Evolutionary conservation across 495 filamentous ascomycete genomes (phyloP).

Genomic region (Cudoniella acicularis): DNA sequence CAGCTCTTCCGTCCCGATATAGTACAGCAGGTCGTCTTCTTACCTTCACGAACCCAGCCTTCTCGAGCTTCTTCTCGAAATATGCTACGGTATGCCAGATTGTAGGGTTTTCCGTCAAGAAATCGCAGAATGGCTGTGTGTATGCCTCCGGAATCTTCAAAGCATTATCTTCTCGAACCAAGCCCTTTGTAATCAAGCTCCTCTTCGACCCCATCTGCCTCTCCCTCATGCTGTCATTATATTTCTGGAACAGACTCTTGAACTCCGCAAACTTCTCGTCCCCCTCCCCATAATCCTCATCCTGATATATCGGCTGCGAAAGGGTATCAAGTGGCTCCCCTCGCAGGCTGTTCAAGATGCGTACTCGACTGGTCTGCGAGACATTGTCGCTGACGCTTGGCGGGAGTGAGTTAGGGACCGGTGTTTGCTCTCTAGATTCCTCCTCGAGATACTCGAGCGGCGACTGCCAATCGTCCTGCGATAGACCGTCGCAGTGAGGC

Average conservation of each 20-base stretch:
- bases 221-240: constrained; percentile 7
- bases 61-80: constrained; percentile 66
- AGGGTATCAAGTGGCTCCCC: background rate
- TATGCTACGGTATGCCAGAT: constrained; percentile 83
- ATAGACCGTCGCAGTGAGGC: background rate
- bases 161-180: constrained; percentile 1
- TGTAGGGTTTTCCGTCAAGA: constrained; percentile 86
- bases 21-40: constrained; percentile 8
- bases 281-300: background rate
- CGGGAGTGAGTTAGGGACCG: too few species aligned
- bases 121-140: constrained; percentile 80
- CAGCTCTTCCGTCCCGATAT: background rate
- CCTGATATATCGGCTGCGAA: background rate
- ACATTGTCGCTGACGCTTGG: too few species aligned
- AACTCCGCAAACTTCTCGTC: background rate
- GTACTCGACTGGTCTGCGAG: too few species aligned
- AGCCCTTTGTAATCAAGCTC: constrained; percentile 11
- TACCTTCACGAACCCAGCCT: constrained; percentile 66
- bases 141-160: constrained; percentile 54
- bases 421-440: too few species aligned
- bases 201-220: background rate
- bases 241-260: constrained; percentile 17
- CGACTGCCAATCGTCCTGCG: too few species aligned
- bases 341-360: too few species aligned
- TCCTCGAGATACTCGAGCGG: too few species aligned